Evolutionary conservation across 345 rosid genomes (phyloP), one percentile per base, ranked within the genome.

Genomic region (Melaleuca quinquenervia): DNA sequence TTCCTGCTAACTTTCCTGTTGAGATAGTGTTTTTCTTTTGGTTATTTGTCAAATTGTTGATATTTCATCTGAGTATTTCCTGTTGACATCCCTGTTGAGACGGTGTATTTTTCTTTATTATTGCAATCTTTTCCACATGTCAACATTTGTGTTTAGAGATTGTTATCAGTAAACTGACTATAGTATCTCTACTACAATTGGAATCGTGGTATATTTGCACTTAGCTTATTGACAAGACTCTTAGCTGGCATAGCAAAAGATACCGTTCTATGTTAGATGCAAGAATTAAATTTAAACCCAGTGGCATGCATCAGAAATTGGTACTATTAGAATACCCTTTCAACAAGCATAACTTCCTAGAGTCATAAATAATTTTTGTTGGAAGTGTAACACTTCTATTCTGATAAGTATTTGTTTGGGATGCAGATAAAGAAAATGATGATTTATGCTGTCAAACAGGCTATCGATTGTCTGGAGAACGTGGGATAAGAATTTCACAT

Each of bases 341-440:
- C 48, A 70, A 70, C 48, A 36, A 18, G 48, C 78, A 70, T 64
- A 15, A 32, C 18, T 80, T 44, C 52, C 48, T 27, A 21, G 50
- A 22, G n/a, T 15, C 6, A 18, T 22, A 27, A 26, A n/a, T 85
- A 32, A 9, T 26, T 55, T 80, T 36, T 36, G 11, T 56, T 84
- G 11, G 48, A 22, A 13, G 49, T 41, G 49, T 45, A 70, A 70
- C 53, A 26, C 49, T 32, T 26, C 21, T 88, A 20, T 44, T 20
- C 27, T 36, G 8, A 32, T 26, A 48, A 41, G 36, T 84, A 4
- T 85, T 51, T 52, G 84, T 82, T 53, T 36, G 26, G 48, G 78
- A 18, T 70, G 78, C 95, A 94, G 95, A 88, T 93, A 85, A 93
- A 90, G 90, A 94, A 93, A 88, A 94, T 93, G 95, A 86, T 83